A percentile compares a stretch with the other conserved stretches of the same genome.
phyloP scores from a whole-genome alignment of 129 eudicot species.

The Erigeron canadensis region DNA sequence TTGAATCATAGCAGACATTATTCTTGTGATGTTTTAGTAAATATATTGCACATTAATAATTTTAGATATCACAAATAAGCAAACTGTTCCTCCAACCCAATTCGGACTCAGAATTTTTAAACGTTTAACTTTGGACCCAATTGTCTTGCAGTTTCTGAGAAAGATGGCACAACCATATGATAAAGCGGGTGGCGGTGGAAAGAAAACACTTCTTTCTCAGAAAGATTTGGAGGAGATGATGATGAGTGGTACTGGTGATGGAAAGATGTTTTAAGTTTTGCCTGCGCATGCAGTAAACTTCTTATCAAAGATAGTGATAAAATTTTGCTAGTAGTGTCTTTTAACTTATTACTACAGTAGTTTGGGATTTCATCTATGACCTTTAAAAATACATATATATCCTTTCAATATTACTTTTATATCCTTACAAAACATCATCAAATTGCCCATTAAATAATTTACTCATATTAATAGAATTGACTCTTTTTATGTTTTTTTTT shows the following conservation, averaged over 20 bases:
- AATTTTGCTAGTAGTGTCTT: constrained; percentile 13
- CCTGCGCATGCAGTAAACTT: neutral
- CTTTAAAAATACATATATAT: too few relatives aligned
- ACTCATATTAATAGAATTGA: too few relatives aligned
- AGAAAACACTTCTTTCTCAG: constrained; percentile 83
- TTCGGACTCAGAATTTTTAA: neutral
- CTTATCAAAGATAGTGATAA: constrained; percentile 12
- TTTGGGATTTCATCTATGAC: neutral
- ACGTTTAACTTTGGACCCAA: neutral
- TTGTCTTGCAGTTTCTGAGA: constrained; percentile 63
- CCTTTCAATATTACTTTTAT: too few relatives aligned
- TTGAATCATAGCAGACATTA: neutral
- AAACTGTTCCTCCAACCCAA: neutral
- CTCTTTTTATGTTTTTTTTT: too few relatives aligned
- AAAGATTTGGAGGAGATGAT: constrained; percentile 77
- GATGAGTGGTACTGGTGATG: constrained; percentile 42
- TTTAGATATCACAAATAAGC: neutral
- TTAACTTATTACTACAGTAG: neutral
- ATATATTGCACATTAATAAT: neutral
- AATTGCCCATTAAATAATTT: too few relatives aligned
- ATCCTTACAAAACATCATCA: too few relatives aligned
- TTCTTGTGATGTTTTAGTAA: neutral
- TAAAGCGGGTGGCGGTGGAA: constrained; percentile 80
- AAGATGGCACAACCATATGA: constrained; percentile 99
- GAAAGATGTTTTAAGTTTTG: constrained; percentile 55